Evolutionary conservation across 1,284 basidiomycete genomes (phyloP).

Genomic region (Microstroma glucosiphilum): DNA sequence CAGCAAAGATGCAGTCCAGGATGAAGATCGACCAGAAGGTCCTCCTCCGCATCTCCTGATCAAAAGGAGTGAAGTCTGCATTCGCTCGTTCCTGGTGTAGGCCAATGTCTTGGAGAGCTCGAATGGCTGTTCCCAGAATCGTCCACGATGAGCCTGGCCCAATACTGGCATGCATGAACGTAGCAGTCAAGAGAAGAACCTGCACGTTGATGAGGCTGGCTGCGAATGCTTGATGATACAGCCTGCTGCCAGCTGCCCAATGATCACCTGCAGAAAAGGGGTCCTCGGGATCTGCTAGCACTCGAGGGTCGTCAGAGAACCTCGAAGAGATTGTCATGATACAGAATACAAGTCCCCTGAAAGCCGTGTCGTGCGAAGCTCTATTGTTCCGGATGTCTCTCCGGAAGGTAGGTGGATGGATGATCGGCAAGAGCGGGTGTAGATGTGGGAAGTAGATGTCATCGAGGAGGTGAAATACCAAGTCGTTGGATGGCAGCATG

Average conservation of each 20-base stretch:
- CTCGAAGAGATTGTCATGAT: conserved; percentile 38
- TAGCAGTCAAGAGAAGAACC: conserved; percentile 34
- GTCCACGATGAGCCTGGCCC: conserved; percentile 39
- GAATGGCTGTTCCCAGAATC: conserved; percentile 38
- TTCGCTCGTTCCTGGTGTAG: conserved; percentile 41
- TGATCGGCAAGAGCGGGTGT: conserved; percentile 39
- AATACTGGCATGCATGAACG: conserved; percentile 37
- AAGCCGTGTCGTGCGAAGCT: conserved; percentile 35
- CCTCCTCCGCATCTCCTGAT: conserved; percentile 31
- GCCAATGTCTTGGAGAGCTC: conserved; percentile 39
- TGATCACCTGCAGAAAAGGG: conserved; percentile 37
- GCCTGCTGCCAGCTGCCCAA: conserved; percentile 37
- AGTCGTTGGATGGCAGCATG: conserved; percentile 27
- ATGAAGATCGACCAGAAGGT: conserved; percentile 42
- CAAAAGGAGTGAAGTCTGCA: conserved; percentile 30
- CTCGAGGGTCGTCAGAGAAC: conserved; percentile 33
- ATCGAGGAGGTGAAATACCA: conserved; percentile 25
- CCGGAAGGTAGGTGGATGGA: conserved; percentile 33
- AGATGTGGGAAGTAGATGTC: conserved; percentile 31
- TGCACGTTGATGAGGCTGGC: conserved; percentile 43
- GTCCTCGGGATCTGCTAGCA: conserved; percentile 27
- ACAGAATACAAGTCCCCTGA: conserved; percentile 41
- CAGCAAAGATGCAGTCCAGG: conserved; percentile 37
- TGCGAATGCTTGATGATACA: conserved; percentile 41
- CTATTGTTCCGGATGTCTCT: conserved; percentile 28